Conservation (phyloP, 2,329 filamentous ascomycete genomes). For the Paracoccidioides lutzii region DNA sequence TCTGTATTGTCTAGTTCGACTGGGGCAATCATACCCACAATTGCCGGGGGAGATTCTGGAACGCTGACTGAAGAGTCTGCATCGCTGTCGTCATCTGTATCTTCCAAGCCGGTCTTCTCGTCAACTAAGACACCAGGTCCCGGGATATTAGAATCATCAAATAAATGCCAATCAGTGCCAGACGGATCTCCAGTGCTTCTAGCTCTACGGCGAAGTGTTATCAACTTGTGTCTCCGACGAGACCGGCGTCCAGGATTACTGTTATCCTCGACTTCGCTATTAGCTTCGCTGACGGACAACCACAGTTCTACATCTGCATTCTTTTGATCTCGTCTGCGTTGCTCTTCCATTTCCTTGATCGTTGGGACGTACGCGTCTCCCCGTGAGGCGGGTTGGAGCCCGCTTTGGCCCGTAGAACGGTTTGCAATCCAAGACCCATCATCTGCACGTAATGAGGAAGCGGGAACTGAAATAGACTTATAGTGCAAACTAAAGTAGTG, state of each 20-base stretch:
- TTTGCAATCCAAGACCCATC: slow-evolving; percentile 37
- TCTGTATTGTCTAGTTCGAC: slow-evolving; percentile 15
- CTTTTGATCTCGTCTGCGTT: slow-evolving; percentile 37
- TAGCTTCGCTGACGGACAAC: slow-evolving; percentile 39
- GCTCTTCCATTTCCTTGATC: slow-evolving; percentile 38
- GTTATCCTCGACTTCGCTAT: slow-evolving; percentile 27
- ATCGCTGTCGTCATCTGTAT: slow-evolving; percentile 23
- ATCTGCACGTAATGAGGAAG: slow-evolving; percentile 23
- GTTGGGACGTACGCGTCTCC: slow-evolving; percentile 34
- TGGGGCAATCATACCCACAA: slow-evolving; percentile 16
- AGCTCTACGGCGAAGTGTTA: slow-evolving; percentile 31
- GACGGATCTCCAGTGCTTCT: slow-evolving; percentile 30
- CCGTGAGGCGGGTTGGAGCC: slow-evolving; percentile 36
- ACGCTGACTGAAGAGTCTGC: slow-evolving; percentile 15
- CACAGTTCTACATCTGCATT: slow-evolving; percentile 42
- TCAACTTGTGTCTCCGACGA: slow-evolving; percentile 14
- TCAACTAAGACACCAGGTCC: slow-evolving; percentile 39
- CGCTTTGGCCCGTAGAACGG: slow-evolving; percentile 28
- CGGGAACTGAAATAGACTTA: slow-evolving; percentile 3
- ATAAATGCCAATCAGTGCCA: slow-evolving; percentile 7
- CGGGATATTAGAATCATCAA: slow-evolving; percentile 33
- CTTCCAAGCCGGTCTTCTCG: slow-evolving; percentile 27
- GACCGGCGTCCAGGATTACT: slow-evolving; percentile 7
- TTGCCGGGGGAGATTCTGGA: slow-evolving; percentile 18
- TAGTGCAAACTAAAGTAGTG: slow-evolving; percentile 11